Percentiles rank a stretch among this genome's conserved stretches.
These are phyloP conservation scores for Coprinopsis sp. DNA, from an alignment of 768 basidiomycete species.

Conservation along the genomic window DNA sequence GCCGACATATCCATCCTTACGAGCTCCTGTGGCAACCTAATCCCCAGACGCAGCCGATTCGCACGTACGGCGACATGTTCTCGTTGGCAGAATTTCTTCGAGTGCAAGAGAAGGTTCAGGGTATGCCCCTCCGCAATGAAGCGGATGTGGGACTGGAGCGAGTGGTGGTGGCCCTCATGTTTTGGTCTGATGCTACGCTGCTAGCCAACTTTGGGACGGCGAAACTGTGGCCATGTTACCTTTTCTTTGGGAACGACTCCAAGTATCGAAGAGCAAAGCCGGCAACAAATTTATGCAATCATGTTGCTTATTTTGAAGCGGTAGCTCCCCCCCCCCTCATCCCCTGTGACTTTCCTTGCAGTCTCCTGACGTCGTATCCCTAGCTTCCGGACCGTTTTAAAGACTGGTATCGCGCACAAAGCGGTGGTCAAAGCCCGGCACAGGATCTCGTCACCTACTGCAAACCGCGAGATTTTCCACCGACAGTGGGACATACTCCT, in stretches of 20 bases:
- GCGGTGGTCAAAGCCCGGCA: neutral
- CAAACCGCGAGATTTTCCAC: neutral
- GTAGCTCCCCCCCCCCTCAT: neutral
- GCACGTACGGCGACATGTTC: neutral
- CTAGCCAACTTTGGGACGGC: conserved; percentile 15
- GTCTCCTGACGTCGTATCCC: neutral
- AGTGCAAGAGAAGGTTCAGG: neutral
- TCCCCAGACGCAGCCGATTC: neutral
- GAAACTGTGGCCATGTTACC: conserved; percentile 16
- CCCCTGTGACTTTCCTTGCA: neutral
- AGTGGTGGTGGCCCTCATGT: conserved; percentile 21
- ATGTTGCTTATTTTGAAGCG: conserved; percentile 16
- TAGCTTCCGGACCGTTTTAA: neutral
- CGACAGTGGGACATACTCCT: neutral
- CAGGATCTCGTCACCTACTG: neutral
- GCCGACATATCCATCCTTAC: neutral
- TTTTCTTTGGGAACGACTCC: conserved; percentile 17
- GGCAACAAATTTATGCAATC: conserved; percentile 8
- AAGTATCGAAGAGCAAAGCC: conserved; percentile 15
- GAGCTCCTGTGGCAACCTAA: neutral
- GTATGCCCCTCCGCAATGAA: neutral
- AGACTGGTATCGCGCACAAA: neutral
- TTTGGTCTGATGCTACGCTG: conserved; percentile 20
- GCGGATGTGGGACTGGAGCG: conserved; percentile 9
- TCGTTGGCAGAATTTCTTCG: neutral